A percentile compares a stretch with the other conserved stretches of the same genome.
Conservation (phyloP, 2,329 filamentous ascomycete genomes). For the Botrytis paeoniae region DNA sequence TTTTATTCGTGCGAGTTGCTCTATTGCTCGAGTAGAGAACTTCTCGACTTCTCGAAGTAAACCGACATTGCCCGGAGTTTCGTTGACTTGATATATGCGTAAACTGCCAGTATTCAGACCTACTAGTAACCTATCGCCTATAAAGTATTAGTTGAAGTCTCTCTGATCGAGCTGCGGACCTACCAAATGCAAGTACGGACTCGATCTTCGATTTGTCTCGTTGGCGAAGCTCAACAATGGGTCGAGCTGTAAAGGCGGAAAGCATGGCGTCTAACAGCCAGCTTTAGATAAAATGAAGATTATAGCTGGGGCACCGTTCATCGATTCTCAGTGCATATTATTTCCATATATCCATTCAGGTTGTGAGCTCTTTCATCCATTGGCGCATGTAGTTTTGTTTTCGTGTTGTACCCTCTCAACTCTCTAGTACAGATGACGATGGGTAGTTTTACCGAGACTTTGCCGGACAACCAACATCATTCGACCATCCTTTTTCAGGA, state of each 20-base stretch:
- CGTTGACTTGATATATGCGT: slow-evolving; percentile 88
- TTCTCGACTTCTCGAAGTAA: slow-evolving; percentile 89
- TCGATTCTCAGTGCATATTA: slow-evolving; percentile 10
- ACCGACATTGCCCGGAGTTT: slow-evolving; percentile 62
- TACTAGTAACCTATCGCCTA: slow-evolving; percentile 85
- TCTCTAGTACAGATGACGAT: slow-evolving; percentile 14
- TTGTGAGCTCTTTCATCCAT: slow-evolving; percentile 17
- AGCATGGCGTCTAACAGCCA: slow-evolving; percentile 63
- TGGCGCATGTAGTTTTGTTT: slow-evolving; percentile 26
- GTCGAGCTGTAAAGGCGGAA: slow-evolving; percentile 93
- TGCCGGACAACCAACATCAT: not conserved
- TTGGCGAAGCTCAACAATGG: slow-evolving; percentile 93
- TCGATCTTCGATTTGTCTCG: slow-evolving; percentile 98
- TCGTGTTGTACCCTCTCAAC: slow-evolving; percentile 13
- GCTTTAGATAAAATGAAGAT: slow-evolving; percentile 24
- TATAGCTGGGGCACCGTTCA: slow-evolving; percentile 1
- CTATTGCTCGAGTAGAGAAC: slow-evolving; percentile 85
- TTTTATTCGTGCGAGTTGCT: slow-evolving; percentile 93
- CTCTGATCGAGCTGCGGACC: slow-evolving; percentile 22
- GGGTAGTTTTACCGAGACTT: slow-evolving; percentile 16
- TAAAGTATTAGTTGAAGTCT: slow-evolving; percentile 23
- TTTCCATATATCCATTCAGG: not conserved
- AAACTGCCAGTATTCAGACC: slow-evolving; percentile 87
- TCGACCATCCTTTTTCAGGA: not conserved
- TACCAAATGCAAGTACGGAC: slow-evolving; percentile 87